Conservation (phyloP, 106 monocot genomes). For the Amphibolis antarctica region DNA sequence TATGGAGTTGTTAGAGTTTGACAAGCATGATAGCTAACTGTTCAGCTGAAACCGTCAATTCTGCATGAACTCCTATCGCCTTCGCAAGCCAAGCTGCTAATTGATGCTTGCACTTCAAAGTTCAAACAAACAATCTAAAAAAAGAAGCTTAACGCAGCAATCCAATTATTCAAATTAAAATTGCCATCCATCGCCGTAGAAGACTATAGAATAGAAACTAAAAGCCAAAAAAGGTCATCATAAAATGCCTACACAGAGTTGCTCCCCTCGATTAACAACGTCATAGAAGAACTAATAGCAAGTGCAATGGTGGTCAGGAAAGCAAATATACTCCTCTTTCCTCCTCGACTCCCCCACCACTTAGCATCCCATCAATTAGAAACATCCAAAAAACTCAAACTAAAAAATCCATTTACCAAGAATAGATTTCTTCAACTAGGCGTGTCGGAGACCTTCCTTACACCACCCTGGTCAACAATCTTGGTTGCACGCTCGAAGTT, state of each 20-base stretch:
- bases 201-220: not conserved
- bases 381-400: too few relatives aligned
- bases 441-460: slow-evolving; percentile 13
- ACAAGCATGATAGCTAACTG: slow-evolving; percentile 64
- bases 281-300: slow-evolving; percentile 96
- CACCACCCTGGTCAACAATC: slow-evolving; percentile 26
- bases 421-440: slow-evolving; percentile 19
- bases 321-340: slow-evolving; percentile 85
- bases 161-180: not conserved
- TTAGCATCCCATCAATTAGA: slow-evolving; percentile 13
- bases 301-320: slow-evolving; percentile 76
- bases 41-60: slow-evolving; percentile 61
- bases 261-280: slow-evolving; percentile 70
- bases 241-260: slow-evolving; percentile 50
- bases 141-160: not conserved
- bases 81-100: slow-evolving; percentile 79
- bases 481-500: slow-evolving; percentile 21
- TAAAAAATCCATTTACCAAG: slow-evolving; percentile 6
- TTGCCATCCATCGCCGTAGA: not conserved
- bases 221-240: not conserved
- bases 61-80: slow-evolving; percentile 44
- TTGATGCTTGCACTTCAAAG: slow-evolving; percentile 96
- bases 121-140: slow-evolving; percentile 1
- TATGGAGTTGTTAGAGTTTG: slow-evolving; percentile 31
- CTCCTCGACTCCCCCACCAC: slow-evolving; percentile 82